A percentile compares a stretch with the other conserved stretches of the same genome.
phyloP scores from a whole-genome alignment of 192 early-diverging fungal species.

The Linnemannia zychae region DNA sequence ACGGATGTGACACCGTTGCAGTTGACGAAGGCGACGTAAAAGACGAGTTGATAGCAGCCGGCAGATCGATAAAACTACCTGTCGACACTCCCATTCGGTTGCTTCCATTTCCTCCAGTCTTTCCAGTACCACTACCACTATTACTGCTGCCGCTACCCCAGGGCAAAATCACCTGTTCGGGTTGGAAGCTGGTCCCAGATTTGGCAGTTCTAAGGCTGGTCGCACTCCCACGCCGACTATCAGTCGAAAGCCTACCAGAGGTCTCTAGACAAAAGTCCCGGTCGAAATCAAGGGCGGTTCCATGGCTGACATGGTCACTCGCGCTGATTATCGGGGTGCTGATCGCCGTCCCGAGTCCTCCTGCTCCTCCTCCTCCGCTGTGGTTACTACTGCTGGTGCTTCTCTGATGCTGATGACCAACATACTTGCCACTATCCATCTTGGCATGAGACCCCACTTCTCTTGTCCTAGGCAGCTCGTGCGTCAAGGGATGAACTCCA shows the following conservation, averaged over 20 bases:
- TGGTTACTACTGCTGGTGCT: constrained; percentile 8
- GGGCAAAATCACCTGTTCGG: constrained; percentile 22
- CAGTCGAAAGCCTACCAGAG: not conserved
- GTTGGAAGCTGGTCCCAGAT: constrained; percentile 13
- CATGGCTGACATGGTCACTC: constrained; percentile 13
- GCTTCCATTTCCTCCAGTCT: constrained; percentile 2
- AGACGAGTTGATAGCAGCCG: not conserved
- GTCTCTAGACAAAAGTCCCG: constrained; percentile 17
- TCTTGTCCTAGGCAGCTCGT: not conserved
- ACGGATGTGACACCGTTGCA: not conserved
- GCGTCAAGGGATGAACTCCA: not conserved
- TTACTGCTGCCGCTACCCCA: constrained; percentile 4
- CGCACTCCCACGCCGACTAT: constrained; percentile 35
- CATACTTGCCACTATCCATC: constrained; percentile 50
- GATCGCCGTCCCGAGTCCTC: not conserved
- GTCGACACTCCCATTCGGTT: constrained; percentile 8
- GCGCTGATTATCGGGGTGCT: not conserved
- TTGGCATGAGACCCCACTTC: constrained; percentile 11
- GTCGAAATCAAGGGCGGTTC: constrained; percentile 21
- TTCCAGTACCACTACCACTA: not conserved
- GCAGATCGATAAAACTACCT: not conserved
- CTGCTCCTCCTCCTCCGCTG: constrained; percentile 9
- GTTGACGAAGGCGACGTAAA: not conserved
- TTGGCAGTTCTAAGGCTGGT: constrained; percentile 18
- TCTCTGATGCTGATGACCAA: constrained; percentile 5